Percentiles rank a stretch among this genome's conserved stretches.
Evolutionary conservation across 176 grass and related monocot genomes (phyloP).

Genomic region (Triticum urartu): DNA sequence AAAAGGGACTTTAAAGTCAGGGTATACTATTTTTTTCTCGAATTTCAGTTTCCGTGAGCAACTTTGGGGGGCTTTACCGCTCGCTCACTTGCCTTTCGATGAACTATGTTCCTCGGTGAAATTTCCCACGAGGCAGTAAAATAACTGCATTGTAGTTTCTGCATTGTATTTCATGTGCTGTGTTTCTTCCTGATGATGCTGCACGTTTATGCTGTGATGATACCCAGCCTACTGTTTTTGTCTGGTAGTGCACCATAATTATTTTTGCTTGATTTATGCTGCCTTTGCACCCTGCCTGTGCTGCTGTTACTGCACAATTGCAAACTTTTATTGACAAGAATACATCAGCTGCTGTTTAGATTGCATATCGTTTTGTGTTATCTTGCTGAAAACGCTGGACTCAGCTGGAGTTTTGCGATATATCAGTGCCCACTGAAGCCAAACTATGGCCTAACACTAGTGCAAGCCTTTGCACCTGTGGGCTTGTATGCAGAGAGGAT

Average conservation of each 20-base stretch:
- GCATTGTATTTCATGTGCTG: background rate
- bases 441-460: background rate
- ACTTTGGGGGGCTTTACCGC: background rate
- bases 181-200: background rate
- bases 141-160: constrained; percentile 20
- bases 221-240: background rate
- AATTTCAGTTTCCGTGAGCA: background rate
- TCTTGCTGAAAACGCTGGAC: background rate
- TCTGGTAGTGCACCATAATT: background rate
- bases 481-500: background rate
- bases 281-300: background rate
- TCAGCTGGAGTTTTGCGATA: background rate
- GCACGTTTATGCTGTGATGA: background rate
- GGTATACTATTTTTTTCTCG: background rate
- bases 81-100: constrained; percentile 1
- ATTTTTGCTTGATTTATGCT: background rate
- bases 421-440: background rate
- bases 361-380: background rate
- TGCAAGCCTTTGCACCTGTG: too few relatives aligned
- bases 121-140: constrained; percentile 14
- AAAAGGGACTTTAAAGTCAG: background rate
- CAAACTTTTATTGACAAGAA: background rate
- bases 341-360: background rate
- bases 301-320: background rate
- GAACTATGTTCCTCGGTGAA: constrained; percentile 13